These are phyloP conservation scores for Dendrobium nobile DNA, from an alignment of 106 monocot species.

Conservation along the genomic window DNA sequence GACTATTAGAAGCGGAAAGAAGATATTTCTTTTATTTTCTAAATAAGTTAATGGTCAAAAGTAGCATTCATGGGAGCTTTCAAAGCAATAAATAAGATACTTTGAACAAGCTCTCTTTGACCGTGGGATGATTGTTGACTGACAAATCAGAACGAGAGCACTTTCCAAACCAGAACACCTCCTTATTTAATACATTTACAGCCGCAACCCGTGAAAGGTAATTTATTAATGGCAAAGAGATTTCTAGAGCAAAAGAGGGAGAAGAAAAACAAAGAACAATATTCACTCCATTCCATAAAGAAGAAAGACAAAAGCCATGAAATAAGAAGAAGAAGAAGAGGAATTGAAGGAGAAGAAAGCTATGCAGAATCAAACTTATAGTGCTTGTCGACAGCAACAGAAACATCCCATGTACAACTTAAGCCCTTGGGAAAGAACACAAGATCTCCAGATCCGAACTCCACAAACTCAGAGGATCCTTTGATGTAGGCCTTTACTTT, in stretches of 20 bases:
- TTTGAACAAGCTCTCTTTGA: conserved; percentile 1
- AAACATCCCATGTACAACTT: conserved; percentile 77
- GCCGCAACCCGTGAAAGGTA: neutral
- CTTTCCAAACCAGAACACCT: neutral
- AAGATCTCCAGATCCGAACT: conserved; percentile 67
- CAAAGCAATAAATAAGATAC: conserved; percentile 3
- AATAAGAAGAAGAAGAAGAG: neutral
- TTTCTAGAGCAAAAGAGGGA: neutral
- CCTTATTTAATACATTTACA: neutral
- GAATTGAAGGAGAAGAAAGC: too few relatives aligned
- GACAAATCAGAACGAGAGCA: neutral
- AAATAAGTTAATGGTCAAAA: neutral
- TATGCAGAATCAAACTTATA: conserved; percentile 53
- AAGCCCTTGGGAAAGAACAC: conserved; percentile 63
- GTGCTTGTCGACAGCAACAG: conserved; percentile 63
- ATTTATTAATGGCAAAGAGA: neutral
- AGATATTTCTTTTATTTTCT: too few relatives aligned
- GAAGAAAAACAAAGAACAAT: neutral
- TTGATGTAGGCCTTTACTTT: conserved; percentile 56
- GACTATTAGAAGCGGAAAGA: too few relatives aligned
- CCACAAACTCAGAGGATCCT: conserved; percentile 41
- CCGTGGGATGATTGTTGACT: neutral
- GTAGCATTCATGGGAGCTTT: conserved; percentile 5
- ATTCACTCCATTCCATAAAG: neutral
- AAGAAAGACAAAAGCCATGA: neutral